These are phyloP conservation scores for Calonectria henricotiae DNA, from an alignment of 2,329 filamentous ascomycete species.

Conservation along the genomic window DNA sequence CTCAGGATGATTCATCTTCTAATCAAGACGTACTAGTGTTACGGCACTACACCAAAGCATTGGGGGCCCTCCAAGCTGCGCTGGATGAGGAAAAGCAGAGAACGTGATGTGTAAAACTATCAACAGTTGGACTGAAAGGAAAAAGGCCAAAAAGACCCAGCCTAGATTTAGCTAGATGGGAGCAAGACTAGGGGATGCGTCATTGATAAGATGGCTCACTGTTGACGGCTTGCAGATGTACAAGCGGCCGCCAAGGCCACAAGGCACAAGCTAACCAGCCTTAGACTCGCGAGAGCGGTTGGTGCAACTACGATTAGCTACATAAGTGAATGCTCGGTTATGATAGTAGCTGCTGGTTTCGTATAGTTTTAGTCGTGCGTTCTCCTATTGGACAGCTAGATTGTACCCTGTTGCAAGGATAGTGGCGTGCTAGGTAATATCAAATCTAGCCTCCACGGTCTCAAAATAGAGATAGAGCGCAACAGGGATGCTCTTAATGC, in stretches of 20 bases:
- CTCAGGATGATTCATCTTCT: background rate
- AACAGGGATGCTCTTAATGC: background rate
- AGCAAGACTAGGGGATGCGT: background rate
- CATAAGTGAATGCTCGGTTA: background rate
- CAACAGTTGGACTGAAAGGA: background rate
- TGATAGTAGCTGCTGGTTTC: conserved; percentile 8
- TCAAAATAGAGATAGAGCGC: background rate
- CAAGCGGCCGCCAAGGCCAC: background rate
- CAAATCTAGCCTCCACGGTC: too few relatives aligned
- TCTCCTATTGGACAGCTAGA: background rate
- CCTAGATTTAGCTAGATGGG: too few relatives aligned
- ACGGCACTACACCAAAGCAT: conserved; percentile 27
- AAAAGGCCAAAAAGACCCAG: too few relatives aligned
- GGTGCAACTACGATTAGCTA: background rate
- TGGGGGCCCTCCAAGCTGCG: conserved; percentile 32
- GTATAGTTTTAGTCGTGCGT: background rate
- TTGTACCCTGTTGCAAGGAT: background rate
- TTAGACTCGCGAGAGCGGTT: background rate
- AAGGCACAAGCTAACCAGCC: background rate
- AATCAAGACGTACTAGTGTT: conserved; percentile 8
- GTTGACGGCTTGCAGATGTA: background rate
- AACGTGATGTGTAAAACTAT: background rate
- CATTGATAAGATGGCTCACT: background rate
- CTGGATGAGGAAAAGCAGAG: conserved; percentile 36
- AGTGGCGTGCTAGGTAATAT: background rate